Percentiles rank a stretch among this genome's conserved stretches.
These are phyloP conservation scores for Kwoniella shandongensis DNA, from an alignment of 768 basidiomycete genomes.

Conservation along the genomic window DNA sequence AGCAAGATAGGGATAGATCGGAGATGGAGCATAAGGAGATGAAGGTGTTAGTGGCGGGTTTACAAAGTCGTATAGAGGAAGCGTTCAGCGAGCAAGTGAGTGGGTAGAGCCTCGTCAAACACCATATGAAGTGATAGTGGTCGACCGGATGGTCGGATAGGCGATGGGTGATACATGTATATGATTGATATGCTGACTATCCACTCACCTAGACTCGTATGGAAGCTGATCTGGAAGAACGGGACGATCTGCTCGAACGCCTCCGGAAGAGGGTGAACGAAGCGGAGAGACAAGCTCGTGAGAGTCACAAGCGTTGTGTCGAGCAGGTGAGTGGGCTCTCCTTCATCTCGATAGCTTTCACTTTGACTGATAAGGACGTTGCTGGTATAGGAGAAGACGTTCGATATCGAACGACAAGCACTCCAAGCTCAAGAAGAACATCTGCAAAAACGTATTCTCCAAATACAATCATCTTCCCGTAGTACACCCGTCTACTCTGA, in stretches of 20 bases:
- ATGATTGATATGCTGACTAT: background rate
- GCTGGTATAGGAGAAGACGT: conserved; percentile 37
- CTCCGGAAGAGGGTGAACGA: conserved; percentile 25
- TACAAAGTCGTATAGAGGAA: conserved; percentile 28
- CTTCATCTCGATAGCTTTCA: no score
- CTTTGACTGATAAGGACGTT: conserved; percentile 7
- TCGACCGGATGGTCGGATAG: no score
- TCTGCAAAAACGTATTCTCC: conserved; percentile 24
- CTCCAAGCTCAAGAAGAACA: conserved; percentile 40
- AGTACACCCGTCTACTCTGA: conserved; percentile 4
- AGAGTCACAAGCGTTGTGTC: conserved; percentile 36
- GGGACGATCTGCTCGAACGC: conserved; percentile 35
- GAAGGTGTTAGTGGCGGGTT: conserved; percentile 5
- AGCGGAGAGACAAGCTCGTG: conserved; percentile 33
- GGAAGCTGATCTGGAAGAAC: conserved; percentile 41
- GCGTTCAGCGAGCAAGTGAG: conserved; percentile 39
- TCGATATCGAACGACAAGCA: conserved; percentile 46
- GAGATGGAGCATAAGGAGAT: conserved; percentile 20
- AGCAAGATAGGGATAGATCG: background rate
- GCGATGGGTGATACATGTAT: background rate
- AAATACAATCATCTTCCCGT: conserved; percentile 1
- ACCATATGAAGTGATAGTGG: no score
- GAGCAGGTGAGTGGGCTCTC: conserved; percentile 51
- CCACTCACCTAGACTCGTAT: conserved; percentile 26
- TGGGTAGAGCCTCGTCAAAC: no score